phyloP scores from a whole-genome alignment of 805 yeast genomes.

The Yarrowia sp. region DNA sequence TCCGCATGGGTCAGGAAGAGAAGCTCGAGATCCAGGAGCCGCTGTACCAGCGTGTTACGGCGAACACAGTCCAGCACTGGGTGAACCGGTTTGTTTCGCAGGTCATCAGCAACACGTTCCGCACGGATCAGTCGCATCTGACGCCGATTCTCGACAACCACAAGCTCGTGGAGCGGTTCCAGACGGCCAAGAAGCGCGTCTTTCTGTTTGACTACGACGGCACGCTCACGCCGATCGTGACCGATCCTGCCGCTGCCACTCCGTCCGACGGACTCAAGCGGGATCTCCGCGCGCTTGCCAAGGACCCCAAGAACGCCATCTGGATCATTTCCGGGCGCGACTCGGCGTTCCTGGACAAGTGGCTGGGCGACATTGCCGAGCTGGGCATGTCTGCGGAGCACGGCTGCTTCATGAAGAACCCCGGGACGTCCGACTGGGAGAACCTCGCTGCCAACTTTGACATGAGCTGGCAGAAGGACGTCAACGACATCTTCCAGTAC shows the following conservation, averaged over 20 bases:
- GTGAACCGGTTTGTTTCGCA: conserved; percentile 58
- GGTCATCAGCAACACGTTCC: conserved; percentile 38
- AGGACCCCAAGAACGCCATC: conserved; percentile 78
- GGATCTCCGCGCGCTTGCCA: conserved; percentile 57
- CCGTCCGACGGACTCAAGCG: conserved; percentile 73
- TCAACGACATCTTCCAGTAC: conserved; percentile 64
- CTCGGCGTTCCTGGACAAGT: conserved; percentile 79
- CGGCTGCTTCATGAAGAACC: conserved; percentile 87
- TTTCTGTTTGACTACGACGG: conserved; percentile 97
- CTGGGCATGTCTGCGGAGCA: conserved; percentile 94
- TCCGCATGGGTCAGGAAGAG: conserved; percentile 52
- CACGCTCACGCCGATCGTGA: conserved; percentile 92
- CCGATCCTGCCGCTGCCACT: conserved; percentile 97
- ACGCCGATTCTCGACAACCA: conserved; percentile 84
- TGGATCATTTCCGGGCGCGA: conserved; percentile 98
- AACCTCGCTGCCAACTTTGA: conserved; percentile 79
- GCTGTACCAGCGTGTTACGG: conserved; percentile 61
- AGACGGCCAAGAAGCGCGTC: conserved; percentile 61
- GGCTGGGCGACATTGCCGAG: conserved; percentile 68
- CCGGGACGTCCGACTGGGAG: conserved; percentile 67
- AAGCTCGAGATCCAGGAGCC: conserved; percentile 41
- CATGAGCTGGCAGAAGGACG: conserved; percentile 93
- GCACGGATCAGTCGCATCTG: conserved; percentile 49
- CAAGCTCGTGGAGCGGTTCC: conserved; percentile 56
- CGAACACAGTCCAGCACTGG: conserved; percentile 80